phyloP scores from a whole-genome alignment of 148 eudicot genomes.

The Rhododendron simsii region DNA sequence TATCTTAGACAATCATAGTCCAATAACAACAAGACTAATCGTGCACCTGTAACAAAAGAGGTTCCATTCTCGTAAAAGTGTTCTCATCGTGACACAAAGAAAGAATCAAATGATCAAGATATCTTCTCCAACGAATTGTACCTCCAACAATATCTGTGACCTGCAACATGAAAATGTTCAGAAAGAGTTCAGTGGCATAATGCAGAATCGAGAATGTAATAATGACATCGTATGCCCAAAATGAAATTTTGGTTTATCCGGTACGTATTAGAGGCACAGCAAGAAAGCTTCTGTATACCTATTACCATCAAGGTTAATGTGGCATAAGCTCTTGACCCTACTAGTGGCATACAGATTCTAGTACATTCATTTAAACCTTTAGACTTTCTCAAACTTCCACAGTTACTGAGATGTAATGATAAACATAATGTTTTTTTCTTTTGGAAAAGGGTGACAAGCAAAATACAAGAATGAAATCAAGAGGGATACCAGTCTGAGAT shows the following conservation, averaged over 20 bases:
- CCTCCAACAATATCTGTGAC: slow-evolving; percentile 93
- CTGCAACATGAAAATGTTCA: slow-evolving; percentile 29
- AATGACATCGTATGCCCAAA: neutral
- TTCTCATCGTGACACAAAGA: slow-evolving; percentile 66
- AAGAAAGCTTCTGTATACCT: neutral
- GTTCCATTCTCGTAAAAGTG: slow-evolving; percentile 71
- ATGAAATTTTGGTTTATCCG: neutral
- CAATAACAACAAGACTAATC: neutral
- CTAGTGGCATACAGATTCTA: neutral
- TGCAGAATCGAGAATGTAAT: neutral
- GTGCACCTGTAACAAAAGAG: slow-evolving; percentile 85
- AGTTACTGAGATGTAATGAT: neutral
- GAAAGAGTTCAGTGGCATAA: neutral
- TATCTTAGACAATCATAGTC: neutral
- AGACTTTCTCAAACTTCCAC: neutral
- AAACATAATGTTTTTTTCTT: neutral
- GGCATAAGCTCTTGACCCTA: neutral
- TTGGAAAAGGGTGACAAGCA: neutral
- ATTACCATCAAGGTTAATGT: neutral
- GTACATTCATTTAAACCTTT: neutral
- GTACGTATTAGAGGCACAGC: neutral
- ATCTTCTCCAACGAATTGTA: slow-evolving; percentile 94
- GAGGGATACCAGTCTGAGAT: slow-evolving; percentile 67
- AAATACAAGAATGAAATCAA: slow-evolving; percentile 7
- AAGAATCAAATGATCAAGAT: slow-evolving; percentile 80